Evolutionary conservation across 306 rosid genomes (phyloP).

Genomic region (Quercus engelmannii): DNA sequence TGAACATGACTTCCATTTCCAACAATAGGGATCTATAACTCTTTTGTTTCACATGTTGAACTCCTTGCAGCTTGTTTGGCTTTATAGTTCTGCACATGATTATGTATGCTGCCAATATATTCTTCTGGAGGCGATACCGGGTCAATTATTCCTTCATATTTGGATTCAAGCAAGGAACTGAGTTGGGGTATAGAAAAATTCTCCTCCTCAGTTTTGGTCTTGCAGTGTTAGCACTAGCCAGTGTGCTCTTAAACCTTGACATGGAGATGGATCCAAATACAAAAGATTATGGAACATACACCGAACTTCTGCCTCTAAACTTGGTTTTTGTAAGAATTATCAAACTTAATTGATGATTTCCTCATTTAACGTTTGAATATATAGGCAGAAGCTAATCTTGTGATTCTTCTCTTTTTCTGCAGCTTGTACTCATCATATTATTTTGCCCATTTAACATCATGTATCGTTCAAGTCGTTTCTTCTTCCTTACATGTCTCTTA

Average conservation of each 20-base stretch:
- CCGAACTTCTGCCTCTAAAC: slow-evolving; percentile 64
- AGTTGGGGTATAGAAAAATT: slow-evolving; percentile 48
- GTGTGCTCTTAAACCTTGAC: slow-evolving; percentile 68
- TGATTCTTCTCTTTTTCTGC: slow-evolving; percentile 1
- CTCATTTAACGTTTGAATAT: not conserved
- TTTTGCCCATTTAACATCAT: slow-evolving; percentile 62
- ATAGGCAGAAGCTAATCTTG: not conserved
- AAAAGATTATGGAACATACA: slow-evolving; percentile 34
- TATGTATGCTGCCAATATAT: slow-evolving; percentile 64
- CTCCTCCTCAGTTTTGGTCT: slow-evolving; percentile 45
- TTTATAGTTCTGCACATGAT: slow-evolving; percentile 63
- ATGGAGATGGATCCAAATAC: slow-evolving; percentile 36
- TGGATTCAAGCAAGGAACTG: slow-evolving; percentile 69
- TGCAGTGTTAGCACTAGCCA: slow-evolving; percentile 45
- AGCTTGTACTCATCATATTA: slow-evolving; percentile 34
- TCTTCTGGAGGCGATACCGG: slow-evolving; percentile 54
- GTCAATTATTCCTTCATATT: slow-evolving; percentile 73
- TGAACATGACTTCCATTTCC: no score
- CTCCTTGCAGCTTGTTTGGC: slow-evolving; percentile 59
- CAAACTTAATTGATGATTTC: not conserved
- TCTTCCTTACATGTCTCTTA: slow-evolving; percentile 46
- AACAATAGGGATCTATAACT: no score
- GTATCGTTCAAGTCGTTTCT: slow-evolving; percentile 56
- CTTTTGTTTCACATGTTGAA: not conserved
- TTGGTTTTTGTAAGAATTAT: slow-evolving; percentile 49